Base-by-base conservation (phyloP, 108 stramenopile species). In the Nitzschia inconspicua region DNA sequence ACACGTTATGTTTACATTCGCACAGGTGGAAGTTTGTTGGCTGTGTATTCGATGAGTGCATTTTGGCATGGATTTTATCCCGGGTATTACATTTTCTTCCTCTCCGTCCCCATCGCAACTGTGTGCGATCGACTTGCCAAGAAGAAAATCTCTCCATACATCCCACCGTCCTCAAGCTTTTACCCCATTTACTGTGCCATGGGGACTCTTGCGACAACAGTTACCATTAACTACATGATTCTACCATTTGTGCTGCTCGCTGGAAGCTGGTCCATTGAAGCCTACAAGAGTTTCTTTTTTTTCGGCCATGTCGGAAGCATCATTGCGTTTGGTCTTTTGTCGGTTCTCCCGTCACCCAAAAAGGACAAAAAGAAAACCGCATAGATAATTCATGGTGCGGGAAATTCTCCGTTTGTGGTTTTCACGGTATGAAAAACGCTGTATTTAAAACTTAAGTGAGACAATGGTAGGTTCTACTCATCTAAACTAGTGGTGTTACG, bases 31-130 rank as follows among this genome's bases (percentile, higher is more conserved):
- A 80, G 70, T 42, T 72, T 91, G 7, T 47, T 80, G 47, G 92
- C 92, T 36, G 94, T 94, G 8, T 97, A 97, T 63, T 78, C 81
- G 39, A 78, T 93, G 71, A 84, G 82, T 47, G 95, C 96, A 13
- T 93, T 97, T 71, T 97, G 96, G 96, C 96, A 97, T 64, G 96
- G 96, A 13, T 96, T 97, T 65, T 97, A 97, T 77, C 96, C 96
- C 4, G 96, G 96, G 3, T 97, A 97, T 79, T 95, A 94, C 80
- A 52, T 95, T 24, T 96, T 95, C 65, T 95, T 96, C 79, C 40
- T 95, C 47, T 88, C 86, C n/a, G 81, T 94, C 43, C 93, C 93
- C 22, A 43, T 94, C 28, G 29, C 85, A 24, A 80, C 93, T 29
- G 66, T 85, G 43, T 85, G 84, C 44, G 93, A 94, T 56, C 79